Evolutionary conservation across 139 green algal genomes (phyloP), one percentile per base, ranked within the genome.

Genomic region (Edaphochlamys debaryana): DNA sequence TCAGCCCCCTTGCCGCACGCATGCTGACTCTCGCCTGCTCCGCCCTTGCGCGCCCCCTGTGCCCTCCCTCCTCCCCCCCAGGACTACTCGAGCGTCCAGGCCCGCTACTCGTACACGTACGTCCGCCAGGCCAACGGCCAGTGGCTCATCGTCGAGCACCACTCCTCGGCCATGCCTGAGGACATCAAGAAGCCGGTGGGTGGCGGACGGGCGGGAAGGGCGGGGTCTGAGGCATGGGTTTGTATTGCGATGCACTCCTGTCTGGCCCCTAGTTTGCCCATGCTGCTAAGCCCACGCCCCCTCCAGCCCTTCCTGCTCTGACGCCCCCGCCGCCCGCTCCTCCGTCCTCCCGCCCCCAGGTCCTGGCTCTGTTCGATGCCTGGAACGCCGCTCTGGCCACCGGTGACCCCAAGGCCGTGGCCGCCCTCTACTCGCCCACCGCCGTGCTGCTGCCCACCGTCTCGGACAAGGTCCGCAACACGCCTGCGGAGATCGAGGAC

Each of bases 361-460:
- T 69, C 17, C 64, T 41, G 30, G 32, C 32, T n/a, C 64, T 45
- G 32, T 69, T 72, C 34, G 22, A n/a, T 9, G 67, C 36, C 36
- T 72, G 37, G 37, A 52, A 48, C 67, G 38, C 38, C 67, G 38
- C 67, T 1, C 67, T 48, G 67, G 67, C 67, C 11, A 72, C 38
- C 8, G 5, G 15, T 22, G 22, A 72, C 37, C 27, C 67, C 4
- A 17, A 3, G 23, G 34, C n/a, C 23, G 32, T 69, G 8, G 64
- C 64, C 64, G 32, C 17, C 54, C 9, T 63, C 11, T 63, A 69
- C 9, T 60, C 76, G 11, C 76, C 76, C 9, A 62, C 27, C 58
- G 76, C 76, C n/a, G 63, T 73, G 30, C 76, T 82, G 76, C 76
- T 82, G 37, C 76, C 76, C 9, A 71, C 74, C 34, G 34, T 81